Evolutionary conservation across 495 filamentous ascomycete genomes (phyloP), one percentile per base, ranked within the genome.

Genomic region (Xylaria flabelliformis): DNA sequence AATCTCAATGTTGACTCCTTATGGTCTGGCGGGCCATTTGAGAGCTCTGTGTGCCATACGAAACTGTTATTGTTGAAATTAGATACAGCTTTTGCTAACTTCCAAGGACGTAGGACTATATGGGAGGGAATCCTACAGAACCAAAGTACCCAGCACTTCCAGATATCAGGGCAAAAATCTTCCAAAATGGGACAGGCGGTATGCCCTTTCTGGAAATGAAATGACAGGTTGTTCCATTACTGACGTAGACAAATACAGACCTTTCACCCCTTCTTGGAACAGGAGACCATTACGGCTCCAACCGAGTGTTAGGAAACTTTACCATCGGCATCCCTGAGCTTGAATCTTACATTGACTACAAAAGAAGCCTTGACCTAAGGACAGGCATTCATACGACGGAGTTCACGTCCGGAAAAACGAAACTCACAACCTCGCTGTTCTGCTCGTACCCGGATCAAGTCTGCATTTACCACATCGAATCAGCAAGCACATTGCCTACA

Each of bases 361-460:
- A 79, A 7, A 74, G 86, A 44, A 78, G 74, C 1, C 77, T 88
- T 42, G 83, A 86, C 63, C 75, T 88, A 19, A 67, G 74, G 8
- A 81, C 80, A 1, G 85, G 83, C 0, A 66, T 84, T 32, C 81
- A 86, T 62, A 76, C 76, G 10, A 81, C 77, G 6, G 62, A 72
- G 21, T 84, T 80, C 71, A 75, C 62, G 1, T 73, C 73, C 3
- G 73, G 50, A n/a, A 71, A 77, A 48, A 74, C 75, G 17, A 81
- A 67, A 6, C 77, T 78, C 61, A 80, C 77, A 15, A 72, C 66
- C 21, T 78, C 69, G 12, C 70, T 80, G 4, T 83, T 82, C 64
- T 88, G 85, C 72, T 85, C 83, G 2, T 83, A 84, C 69, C 85
- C 85, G 8, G 83, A 84, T 58, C 77, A 86, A 44, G 81, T 83